Conservation (phyloP, 2,329 filamentous ascomycete species). For the Dryadomyces quercivorus region DNA sequence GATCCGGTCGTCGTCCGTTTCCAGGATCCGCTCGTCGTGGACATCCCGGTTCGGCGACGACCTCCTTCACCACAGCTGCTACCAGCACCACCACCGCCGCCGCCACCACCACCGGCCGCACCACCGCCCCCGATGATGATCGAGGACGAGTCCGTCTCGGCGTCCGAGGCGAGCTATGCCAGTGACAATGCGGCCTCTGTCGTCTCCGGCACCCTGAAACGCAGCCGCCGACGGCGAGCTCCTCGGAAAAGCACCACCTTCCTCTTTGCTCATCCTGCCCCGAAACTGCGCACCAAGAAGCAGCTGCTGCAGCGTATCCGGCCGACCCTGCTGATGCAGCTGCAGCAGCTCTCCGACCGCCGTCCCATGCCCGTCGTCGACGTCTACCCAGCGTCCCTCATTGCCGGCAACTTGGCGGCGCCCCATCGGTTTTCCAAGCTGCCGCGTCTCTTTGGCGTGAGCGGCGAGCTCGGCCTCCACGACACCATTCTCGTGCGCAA, state of each 20-base stretch:
- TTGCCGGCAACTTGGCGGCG: slow-evolving; percentile 42
- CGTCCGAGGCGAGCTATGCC: slow-evolving; percentile 33
- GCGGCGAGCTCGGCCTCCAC: slow-evolving; percentile 49
- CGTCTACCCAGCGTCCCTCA: slow-evolving; percentile 55
- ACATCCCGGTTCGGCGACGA: slow-evolving; percentile 9
- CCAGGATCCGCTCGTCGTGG: slow-evolving; percentile 22
- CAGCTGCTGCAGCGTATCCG: slow-evolving; percentile 54
- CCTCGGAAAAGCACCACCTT: slow-evolving; percentile 49
- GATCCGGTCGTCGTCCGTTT: slow-evolving; percentile 29
- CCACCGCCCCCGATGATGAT: slow-evolving; percentile 24
- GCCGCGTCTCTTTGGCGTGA: slow-evolving; percentile 50
- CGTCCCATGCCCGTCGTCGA: slow-evolving; percentile 60
- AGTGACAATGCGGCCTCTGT: slow-evolving; percentile 19
- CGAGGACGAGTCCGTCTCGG: slow-evolving; percentile 36
- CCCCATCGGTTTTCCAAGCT: slow-evolving; percentile 43
- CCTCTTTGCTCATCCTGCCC: slow-evolving; percentile 55
- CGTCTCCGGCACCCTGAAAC: slow-evolving; percentile 24
- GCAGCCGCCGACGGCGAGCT: slow-evolving; percentile 22
- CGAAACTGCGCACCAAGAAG: slow-evolving; percentile 46
- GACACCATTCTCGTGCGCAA: slow-evolving; percentile 62
- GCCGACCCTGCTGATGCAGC: slow-evolving; percentile 57
- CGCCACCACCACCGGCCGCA: slow-evolving; percentile 3
- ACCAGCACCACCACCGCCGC: not conserved
- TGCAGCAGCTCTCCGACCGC: slow-evolving; percentile 52
- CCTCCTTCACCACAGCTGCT: not conserved